Base-by-base conservation (phyloP, 2,329 filamentous ascomycete species). In the Chaetomiaceae sp. region DNA sequence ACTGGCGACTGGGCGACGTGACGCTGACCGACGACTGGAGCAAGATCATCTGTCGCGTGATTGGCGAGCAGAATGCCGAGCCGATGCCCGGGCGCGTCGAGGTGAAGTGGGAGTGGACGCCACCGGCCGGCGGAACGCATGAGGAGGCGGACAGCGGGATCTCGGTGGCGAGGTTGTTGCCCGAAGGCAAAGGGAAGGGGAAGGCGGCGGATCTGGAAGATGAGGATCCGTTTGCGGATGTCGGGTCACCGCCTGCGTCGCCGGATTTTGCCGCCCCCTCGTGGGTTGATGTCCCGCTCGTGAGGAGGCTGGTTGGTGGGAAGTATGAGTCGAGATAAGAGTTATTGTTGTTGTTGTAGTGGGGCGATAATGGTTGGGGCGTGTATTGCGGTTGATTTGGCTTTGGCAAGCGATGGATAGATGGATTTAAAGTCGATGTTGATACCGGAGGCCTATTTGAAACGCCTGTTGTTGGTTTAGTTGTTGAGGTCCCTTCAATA, bases 21-120 rank as follows among this genome's bases (percentile, higher is more conserved):
- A 86, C 82, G 0, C 75, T 87, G 37, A 79, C 78, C 14, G 72
- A 80, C 8, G 83, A 83, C 45, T 79, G 82, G 59, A 79, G 86
- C 63, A 92, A 90, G 71, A 82, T 96, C 53, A 84, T 96, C 6
- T 94, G 90, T 54, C 82, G 90, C 3, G 87, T 99, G 61, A 74
- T 79, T 9, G 78, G 85, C 21, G 89, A 88, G 0, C 86, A 91
- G 30, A 82, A 81, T 21, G 77, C 82, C 47, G 82, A 82, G 62
- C 84, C 88, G 0, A 83, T 82, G 58, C 81, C 87, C 5, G 90
- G 90, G 0, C 84, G 82, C 49, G 79, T 95, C 8, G 92, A 99
- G 67, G 89, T 89, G 0, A 78, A 85, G 51, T 96, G 91, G 84
- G 90, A 96, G 66, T 73, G 75, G 54, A 64, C 55, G 20, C 64